Evolutionary conservation across 2,329 filamentous ascomycete species (phyloP).

Genomic region (Tolypocladium tundrense): DNA sequence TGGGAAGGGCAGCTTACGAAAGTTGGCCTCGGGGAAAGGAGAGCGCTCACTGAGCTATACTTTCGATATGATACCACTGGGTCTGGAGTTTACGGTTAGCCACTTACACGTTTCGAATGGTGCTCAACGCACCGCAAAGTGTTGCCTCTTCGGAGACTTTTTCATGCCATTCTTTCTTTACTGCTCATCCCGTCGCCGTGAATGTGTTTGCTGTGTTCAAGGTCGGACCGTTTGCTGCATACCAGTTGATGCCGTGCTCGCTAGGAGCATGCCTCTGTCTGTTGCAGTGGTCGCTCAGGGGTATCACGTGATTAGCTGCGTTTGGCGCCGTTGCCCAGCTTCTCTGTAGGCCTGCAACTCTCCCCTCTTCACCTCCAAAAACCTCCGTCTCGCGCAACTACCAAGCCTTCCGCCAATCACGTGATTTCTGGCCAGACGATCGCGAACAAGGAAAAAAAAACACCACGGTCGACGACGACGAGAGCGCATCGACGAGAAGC

Average conservation of each 20-base stretch:
- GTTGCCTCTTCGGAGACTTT: neutral
- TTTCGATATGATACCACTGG: slow-evolving; percentile 26
- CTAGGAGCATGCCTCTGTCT: neutral
- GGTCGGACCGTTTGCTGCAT: neutral
- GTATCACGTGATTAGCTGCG: slow-evolving; percentile 20
- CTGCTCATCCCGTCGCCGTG: slow-evolving; percentile 1
- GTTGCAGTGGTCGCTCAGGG: slow-evolving; percentile 9
- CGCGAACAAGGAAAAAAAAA: slow-evolving; percentile 14
- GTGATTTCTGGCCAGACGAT: slow-evolving; percentile 19
- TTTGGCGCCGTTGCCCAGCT: slow-evolving; percentile 1
- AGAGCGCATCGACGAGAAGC: slow-evolving; percentile 11
- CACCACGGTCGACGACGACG: slow-evolving; percentile 8
- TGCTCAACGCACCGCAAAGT: neutral
- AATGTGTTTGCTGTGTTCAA: slow-evolving; percentile 5
- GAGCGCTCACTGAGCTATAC: slow-evolving; percentile 8
- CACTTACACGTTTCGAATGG: neutral
- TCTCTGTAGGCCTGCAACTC: slow-evolving; percentile 1
- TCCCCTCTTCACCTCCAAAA: slow-evolving; percentile 7
- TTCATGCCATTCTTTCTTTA: slow-evolving; percentile 1
- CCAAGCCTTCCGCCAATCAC: slow-evolving; percentile 14
- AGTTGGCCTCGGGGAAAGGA: slow-evolving; percentile 5
- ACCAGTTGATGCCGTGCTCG: neutral
- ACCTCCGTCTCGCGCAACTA: slow-evolving; percentile 6
- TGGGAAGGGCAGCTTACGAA: neutral
- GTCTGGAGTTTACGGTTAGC: slow-evolving; percentile 16